These are phyloP conservation scores for Amanita jacksonii DNA, from an alignment of 768 basidiomycete genomes.

Conservation along the genomic window DNA sequence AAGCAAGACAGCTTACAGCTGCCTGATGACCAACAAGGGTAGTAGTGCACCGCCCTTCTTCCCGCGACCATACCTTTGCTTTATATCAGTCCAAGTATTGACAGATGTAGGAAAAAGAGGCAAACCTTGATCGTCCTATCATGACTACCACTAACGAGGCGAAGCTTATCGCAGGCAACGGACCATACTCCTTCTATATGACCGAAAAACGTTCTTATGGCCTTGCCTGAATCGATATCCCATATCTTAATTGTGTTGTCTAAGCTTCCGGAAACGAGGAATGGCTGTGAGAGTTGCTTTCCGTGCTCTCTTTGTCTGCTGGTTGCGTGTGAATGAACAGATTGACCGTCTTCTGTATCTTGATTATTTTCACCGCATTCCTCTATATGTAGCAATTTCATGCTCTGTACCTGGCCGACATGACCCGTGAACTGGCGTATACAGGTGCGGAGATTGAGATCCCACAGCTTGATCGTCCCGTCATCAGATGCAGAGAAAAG, in stretches of 20 bases:
- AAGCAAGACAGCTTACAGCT: constrained; percentile 82
- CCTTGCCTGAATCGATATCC: constrained; percentile 84
- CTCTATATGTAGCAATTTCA: constrained; percentile 67
- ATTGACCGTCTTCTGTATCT: constrained; percentile 5
- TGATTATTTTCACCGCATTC: constrained; percentile 32
- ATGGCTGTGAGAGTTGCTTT: constrained; percentile 32
- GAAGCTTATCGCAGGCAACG: constrained; percentile 84
- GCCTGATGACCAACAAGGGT: constrained; percentile 93
- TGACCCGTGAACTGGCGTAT: constrained; percentile 82
- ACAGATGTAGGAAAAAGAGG: constrained; percentile 9
- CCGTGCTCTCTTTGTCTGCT: no score
- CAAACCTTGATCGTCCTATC: constrained; percentile 94
- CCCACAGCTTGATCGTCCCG: constrained; percentile 90
- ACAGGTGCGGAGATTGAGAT: constrained; percentile 71
- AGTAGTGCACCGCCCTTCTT: constrained; percentile 76
- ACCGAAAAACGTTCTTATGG: constrained; percentile 80
- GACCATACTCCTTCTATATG: constrained; percentile 99
- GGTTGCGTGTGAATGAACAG: not conserved
- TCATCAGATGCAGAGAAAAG: constrained; percentile 97
- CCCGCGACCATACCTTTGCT: constrained; percentile 82
- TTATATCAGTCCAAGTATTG: constrained; percentile 8
- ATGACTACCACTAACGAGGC: constrained; percentile 89
- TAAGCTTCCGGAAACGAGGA: constrained; percentile 82
- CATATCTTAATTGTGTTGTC: constrained; percentile 96
- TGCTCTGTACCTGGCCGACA: constrained; percentile 89